Percentiles rank a stretch among this genome's conserved stretches.
Evolutionary conservation across 2,329 filamentous ascomycete genomes (phyloP).

Genomic region (Fusarium temperatum): DNA sequence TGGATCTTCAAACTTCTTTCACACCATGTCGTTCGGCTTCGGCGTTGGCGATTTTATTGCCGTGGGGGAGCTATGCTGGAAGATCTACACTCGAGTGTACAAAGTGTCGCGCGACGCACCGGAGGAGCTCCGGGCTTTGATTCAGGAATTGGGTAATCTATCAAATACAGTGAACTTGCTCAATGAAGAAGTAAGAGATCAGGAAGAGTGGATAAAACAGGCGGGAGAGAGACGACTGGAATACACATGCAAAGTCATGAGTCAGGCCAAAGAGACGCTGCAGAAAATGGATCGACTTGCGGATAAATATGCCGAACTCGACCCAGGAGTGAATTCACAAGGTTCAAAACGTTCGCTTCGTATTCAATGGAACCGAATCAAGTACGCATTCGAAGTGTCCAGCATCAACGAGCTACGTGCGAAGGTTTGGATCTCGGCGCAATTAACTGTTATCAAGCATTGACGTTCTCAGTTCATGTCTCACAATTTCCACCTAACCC

Average conservation of each 20-base stretch:
- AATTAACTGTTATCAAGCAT: background rate
- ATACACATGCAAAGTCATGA: background rate
- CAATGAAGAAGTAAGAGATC: accelerated
- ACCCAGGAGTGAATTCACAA: accelerated
- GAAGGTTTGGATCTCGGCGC: accelerated
- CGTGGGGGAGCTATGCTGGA: background rate
- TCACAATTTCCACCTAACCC: accelerated
- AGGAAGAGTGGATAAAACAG: accelerated
- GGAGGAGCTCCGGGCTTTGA: accelerated
- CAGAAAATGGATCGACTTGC: background rate
- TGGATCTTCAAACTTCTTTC: accelerated
- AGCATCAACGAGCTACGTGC: background rate
- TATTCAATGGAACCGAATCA: background rate
- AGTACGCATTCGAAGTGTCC: background rate
- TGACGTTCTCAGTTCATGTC: background rate
- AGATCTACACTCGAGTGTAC: accelerated
- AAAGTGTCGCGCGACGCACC: background rate
- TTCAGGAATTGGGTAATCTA: accelerated
- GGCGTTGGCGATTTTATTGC: background rate
- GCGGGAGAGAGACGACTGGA: background rate
- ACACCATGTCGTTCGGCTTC: background rate
- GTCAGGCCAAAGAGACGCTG: background rate
- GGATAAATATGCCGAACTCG: background rate
- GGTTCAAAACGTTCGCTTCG: accelerated
- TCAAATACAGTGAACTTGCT: accelerated